A percentile compares a stretch with the other conserved stretches of the same genome.
phyloP scores from a whole-genome alignment of 2,329 filamentous ascomycete genomes.

The Penicillium vulpinum region DNA sequence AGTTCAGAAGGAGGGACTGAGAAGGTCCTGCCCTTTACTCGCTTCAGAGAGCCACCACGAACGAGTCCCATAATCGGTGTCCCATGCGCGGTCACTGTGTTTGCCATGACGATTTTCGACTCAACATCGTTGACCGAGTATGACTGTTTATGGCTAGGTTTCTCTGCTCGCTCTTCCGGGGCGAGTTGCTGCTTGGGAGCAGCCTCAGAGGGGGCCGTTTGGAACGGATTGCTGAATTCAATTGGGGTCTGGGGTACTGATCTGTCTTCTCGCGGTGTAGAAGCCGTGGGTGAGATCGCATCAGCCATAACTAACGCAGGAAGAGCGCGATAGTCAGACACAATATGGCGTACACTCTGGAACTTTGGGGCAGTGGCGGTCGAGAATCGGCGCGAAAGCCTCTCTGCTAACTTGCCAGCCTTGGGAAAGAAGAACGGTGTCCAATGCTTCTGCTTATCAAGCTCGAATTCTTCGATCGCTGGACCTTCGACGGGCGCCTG shows the following conservation, averaged over 20 bases:
- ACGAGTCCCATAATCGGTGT: constrained; percentile 34
- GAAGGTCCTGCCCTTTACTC: constrained; percentile 33
- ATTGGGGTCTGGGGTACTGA: constrained; percentile 23
- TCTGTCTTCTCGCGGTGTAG: constrained; percentile 25
- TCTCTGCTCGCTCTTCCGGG: constrained; percentile 7
- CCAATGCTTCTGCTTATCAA: constrained; percentile 31
- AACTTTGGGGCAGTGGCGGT: constrained; percentile 38
- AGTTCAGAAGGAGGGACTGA: constrained; percentile 31
- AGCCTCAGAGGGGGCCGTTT: constrained; percentile 10
- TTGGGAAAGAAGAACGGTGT: constrained; percentile 41
- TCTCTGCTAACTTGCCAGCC: constrained; percentile 28
- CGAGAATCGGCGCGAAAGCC: constrained; percentile 44
- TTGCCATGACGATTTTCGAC: constrained; percentile 23
- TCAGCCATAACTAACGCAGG: constrained; percentile 53
- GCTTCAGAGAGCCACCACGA: constrained; percentile 29
- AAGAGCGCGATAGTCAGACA: constrained; percentile 44
- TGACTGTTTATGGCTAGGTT: constrained; percentile 17
- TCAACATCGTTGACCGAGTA: constrained; percentile 25
- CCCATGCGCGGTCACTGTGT: constrained; percentile 22
- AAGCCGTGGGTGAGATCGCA: constrained; percentile 30
- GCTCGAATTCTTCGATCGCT: constrained; percentile 11
- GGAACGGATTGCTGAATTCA: constrained; percentile 37
- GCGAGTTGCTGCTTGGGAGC: neutral
- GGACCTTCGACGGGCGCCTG: constrained; percentile 9
- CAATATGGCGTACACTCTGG: constrained; percentile 44